Conservation (phyloP, 257 asterid species). For the Plantago ovata region DNA sequence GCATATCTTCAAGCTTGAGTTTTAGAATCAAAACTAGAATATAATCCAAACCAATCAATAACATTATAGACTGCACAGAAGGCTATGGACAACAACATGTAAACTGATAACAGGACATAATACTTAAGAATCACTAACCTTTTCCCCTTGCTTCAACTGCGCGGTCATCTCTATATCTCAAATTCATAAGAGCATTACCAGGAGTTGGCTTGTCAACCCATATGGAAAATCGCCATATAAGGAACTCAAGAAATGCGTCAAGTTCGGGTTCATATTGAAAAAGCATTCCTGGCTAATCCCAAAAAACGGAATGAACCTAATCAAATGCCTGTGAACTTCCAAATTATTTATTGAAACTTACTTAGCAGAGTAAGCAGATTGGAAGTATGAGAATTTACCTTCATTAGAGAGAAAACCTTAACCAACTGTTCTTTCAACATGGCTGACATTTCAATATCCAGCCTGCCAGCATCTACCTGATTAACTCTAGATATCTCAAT, state of each 20-base stretch:
- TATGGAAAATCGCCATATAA: conserved; percentile 93
- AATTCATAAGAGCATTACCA: conserved; percentile 75
- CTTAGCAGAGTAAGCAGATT: conserved; percentile 11
- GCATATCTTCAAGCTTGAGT: no score
- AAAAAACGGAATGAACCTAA: conserved; percentile 39
- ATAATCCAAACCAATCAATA: background rate
- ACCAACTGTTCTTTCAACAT: conserved; percentile 94
- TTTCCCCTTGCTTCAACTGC: conserved; percentile 68
- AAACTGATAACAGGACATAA: conserved; percentile 16
- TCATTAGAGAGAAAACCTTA: conserved; percentile 80
- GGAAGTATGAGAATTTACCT: conserved; percentile 47
- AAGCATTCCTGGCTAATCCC: conserved; percentile 97
- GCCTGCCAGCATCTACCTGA: conserved; percentile 86
- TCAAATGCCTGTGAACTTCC: conserved; percentile 34
- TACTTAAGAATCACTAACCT: conserved; percentile 44
- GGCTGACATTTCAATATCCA: conserved; percentile 94
- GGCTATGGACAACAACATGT: conserved; percentile 2
- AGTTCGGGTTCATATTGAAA: conserved; percentile 96
- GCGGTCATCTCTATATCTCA: conserved; percentile 87
- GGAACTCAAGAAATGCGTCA: conserved; percentile 88
- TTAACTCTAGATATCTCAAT: conserved; percentile 85
- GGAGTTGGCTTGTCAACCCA: conserved; percentile 99
- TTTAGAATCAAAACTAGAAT: no score
- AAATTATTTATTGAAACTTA: conserved; percentile 18
- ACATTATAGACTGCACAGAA: background rate